phyloP scores from a whole-genome alignment of 441 rosid genomes.

The Syzygium malaccense region DNA sequence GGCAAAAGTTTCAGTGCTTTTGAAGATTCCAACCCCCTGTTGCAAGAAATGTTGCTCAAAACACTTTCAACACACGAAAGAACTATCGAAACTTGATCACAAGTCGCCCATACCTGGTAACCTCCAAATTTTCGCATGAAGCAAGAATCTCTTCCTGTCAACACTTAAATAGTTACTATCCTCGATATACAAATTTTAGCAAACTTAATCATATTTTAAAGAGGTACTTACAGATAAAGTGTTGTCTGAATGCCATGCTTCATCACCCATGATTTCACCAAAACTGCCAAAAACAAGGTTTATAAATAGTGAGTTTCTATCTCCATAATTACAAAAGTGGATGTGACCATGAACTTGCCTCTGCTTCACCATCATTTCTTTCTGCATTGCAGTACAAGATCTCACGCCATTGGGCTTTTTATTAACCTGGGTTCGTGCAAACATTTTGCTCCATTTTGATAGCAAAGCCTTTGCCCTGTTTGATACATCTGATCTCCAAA shows the following conservation, averaged over 20 bases:
- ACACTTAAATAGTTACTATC: neutral
- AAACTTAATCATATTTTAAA: neutral
- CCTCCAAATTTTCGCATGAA: slow-evolving; percentile 47
- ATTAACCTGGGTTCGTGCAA: slow-evolving; percentile 66
- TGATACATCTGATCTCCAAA: slow-evolving; percentile 99
- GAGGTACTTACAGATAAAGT: slow-evolving; percentile 46
- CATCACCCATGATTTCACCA: slow-evolving; percentile 75
- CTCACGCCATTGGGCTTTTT: slow-evolving; percentile 64
- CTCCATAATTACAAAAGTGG: neutral
- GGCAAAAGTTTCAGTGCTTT: slow-evolving; percentile 69
- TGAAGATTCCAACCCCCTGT: slow-evolving; percentile 61
- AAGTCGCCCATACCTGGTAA: slow-evolving; percentile 37
- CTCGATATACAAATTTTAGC: neutral
- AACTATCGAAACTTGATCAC: neutral
- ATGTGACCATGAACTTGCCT: slow-evolving; percentile 45
- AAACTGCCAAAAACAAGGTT: slow-evolving; percentile 49
- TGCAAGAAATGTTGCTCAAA: slow-evolving; percentile 14
- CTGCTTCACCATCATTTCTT: slow-evolving; percentile 67
- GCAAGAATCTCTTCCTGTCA: slow-evolving; percentile 56
- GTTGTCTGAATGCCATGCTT: slow-evolving; percentile 39
- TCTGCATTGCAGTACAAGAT: slow-evolving; percentile 49
- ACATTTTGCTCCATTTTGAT: slow-evolving; percentile 89
- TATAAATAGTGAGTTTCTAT: slow-evolving; percentile 21
- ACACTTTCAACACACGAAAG: slow-evolving; percentile 9
- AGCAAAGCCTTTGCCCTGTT: slow-evolving; percentile 94